Percentiles rank a stretch among this genome's conserved stretches.
Conservation (phyloP, 148 eudicot genomes). For the Persicaria tinctoria region DNA sequence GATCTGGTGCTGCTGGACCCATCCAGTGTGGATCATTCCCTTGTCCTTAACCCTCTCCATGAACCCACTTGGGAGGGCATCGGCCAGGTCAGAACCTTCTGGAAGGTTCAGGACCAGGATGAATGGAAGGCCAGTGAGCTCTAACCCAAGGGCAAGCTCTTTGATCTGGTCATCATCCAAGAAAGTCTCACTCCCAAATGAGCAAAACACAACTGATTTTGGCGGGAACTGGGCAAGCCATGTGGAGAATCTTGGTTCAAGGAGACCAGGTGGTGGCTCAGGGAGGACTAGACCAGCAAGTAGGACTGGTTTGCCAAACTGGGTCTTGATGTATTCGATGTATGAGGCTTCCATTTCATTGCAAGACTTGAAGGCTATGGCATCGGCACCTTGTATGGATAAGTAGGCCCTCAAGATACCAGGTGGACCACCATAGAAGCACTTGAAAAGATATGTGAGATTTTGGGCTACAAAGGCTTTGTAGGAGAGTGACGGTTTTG, state of each 20-base stretch:
- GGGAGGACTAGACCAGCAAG: constrained; percentile 31
- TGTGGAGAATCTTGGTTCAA: constrained; percentile 29
- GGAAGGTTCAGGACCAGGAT: constrained; percentile 40
- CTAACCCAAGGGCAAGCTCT: constrained; percentile 41
- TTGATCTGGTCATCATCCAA: constrained; percentile 32
- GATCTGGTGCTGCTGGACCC: constrained; percentile 55
- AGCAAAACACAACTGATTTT: constrained; percentile 39
- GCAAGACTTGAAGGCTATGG: constrained; percentile 30
- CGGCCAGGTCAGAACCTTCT: constrained; percentile 9
- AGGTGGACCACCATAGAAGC: constrained; percentile 22
- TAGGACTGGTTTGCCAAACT: constrained; percentile 29
- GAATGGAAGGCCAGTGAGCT: constrained; percentile 39
- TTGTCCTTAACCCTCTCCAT: constrained; percentile 28
- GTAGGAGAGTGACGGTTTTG: constrained; percentile 18
- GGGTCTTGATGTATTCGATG: constrained; percentile 28
- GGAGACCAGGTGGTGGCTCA: constrained; percentile 15
- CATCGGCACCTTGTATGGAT: constrained; percentile 18
- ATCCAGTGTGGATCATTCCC: constrained; percentile 37
- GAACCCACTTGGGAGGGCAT: constrained; percentile 35
- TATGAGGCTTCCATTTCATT: constrained; percentile 37
- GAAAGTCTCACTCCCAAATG: constrained; percentile 48
- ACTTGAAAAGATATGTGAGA: constrained; percentile 29
- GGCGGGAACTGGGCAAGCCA: constrained; percentile 31
- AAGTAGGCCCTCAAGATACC: constrained; percentile 12
- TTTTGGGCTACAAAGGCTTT: constrained; percentile 36